Percentiles rank a stretch among this genome's conserved stretches.
Evolutionary conservation across 176 grass and related monocot genomes (phyloP).

Genomic region (Typha latifolia): DNA sequence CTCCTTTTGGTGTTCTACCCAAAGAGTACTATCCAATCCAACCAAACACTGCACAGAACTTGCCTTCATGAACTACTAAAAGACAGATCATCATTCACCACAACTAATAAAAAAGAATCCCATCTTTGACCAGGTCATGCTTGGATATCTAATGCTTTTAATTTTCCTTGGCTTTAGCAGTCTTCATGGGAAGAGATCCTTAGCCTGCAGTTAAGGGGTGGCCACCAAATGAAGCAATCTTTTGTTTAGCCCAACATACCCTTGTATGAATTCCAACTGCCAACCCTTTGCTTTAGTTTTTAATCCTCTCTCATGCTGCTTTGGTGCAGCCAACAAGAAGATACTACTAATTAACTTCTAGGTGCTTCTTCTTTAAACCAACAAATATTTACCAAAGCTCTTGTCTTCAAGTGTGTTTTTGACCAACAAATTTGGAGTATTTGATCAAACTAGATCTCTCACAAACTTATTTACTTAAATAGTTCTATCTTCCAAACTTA

Average conservation of each 20-base stretch:
- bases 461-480: no score
- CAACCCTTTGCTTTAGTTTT: background rate
- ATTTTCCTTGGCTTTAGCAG: background rate
- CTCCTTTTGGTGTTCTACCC: no score
- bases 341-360: conserved; percentile 12
- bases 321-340: background rate
- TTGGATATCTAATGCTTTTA: background rate
- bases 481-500: no score
- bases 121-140: conserved; percentile 28
- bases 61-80: conserved; percentile 23
- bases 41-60: background rate
- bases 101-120: conserved; percentile 22
- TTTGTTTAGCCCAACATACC: background rate
- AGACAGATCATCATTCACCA: conserved; percentile 26
- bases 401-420: conserved; percentile 2
- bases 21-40: background rate
- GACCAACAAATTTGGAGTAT: background rate
- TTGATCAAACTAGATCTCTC: no score
- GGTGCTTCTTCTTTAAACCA: conserved; percentile 4
- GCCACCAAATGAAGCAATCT: conserved; percentile 1
- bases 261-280: conserved; percentile 25
- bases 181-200: background rate
- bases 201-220: no score
- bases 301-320: conserved; percentile 8
- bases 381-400: conserved; percentile 7